These are phyloP conservation scores for Talaromyces liani DNA, from an alignment of 495 filamentous ascomycete species.

Conservation along the genomic window DNA sequence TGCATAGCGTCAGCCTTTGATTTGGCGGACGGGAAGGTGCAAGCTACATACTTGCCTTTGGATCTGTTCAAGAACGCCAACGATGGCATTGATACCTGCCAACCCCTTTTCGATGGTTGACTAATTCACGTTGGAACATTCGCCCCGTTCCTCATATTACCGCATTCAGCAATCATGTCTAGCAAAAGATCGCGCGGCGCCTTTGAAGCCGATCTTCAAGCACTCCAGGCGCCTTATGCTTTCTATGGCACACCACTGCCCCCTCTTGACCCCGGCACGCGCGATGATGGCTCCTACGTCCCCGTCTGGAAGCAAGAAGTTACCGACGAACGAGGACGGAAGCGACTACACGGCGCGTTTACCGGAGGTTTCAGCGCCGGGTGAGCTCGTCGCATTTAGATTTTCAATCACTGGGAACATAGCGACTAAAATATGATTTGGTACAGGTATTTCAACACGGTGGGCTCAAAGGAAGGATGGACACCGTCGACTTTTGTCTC, in stretches of 20 bases:
- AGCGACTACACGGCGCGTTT: slow-evolving; percentile 91
- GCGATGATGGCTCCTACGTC: slow-evolving; percentile 91
- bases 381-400: slow-evolving; percentile 41
- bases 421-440: slow-evolving; percentile 22
- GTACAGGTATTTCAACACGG: slow-evolving; percentile 88
- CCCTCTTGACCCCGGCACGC: slow-evolving; percentile 63
- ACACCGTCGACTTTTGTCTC: slow-evolving; percentile 86
- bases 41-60: background rate
- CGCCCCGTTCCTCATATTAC: background rate
- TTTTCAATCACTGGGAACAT: slow-evolving; percentile 13
- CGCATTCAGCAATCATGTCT: slow-evolving; percentile 47
- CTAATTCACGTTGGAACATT: background rate
- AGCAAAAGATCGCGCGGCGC: slow-evolving; percentile 70
- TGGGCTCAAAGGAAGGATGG: slow-evolving; percentile 98
- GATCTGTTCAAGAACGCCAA: background rate
- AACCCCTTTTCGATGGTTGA: slow-evolving; percentile 1
- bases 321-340: slow-evolving; percentile 84
- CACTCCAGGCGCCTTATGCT: slow-evolving; percentile 70
- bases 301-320: slow-evolving; percentile 98
- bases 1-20: background rate
- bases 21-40: background rate
- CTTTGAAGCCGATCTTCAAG: slow-evolving; percentile 70
- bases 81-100: background rate
- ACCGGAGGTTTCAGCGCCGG: slow-evolving; percentile 96
- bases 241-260: slow-evolving; percentile 84